phyloP scores from a whole-genome alignment of 495 filamentous ascomycete species.

The Aspergillus carlsbadensis region DNA sequence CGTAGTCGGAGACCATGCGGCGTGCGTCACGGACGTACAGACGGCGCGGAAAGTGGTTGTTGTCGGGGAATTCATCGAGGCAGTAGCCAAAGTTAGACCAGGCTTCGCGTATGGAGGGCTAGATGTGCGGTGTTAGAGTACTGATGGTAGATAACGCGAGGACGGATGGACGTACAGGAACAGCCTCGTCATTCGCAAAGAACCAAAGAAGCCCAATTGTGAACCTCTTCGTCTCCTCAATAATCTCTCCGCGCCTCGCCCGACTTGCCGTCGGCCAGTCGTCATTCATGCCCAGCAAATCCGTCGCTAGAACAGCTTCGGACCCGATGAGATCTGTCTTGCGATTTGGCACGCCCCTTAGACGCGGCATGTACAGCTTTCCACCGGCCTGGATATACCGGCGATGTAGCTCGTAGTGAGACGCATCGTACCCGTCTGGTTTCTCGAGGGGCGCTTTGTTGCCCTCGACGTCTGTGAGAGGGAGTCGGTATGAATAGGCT shows the following conservation, averaged over 20 bases:
- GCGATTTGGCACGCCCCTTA: neutral
- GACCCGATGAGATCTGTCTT: constrained; percentile 2
- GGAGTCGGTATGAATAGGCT: neutral
- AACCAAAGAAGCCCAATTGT: neutral
- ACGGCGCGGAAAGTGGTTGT: neutral
- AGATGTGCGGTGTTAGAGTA: too few species aligned
- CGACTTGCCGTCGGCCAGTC: neutral
- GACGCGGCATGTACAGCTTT: neutral
- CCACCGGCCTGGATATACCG: neutral
- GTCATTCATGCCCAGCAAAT: neutral
- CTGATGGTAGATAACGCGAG: too few species aligned
- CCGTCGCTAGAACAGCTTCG: neutral
- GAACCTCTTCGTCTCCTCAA: neutral
- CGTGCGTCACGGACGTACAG: neutral
- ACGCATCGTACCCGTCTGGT: neutral
- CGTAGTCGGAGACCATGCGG: neutral
- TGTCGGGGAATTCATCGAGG: neutral
- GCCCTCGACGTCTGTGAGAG: neutral
- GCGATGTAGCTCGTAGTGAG: neutral
- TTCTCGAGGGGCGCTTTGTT: neutral
- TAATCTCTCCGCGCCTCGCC: neutral
- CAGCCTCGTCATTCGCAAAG: neutral
- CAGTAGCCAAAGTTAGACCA: neutral
- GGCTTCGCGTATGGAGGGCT: neutral
- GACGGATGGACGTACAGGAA: too few species aligned